phyloP scores from a whole-genome alignment of 1,284 basidiomycete genomes.

The Cystobasidium pallidum region DNA sequence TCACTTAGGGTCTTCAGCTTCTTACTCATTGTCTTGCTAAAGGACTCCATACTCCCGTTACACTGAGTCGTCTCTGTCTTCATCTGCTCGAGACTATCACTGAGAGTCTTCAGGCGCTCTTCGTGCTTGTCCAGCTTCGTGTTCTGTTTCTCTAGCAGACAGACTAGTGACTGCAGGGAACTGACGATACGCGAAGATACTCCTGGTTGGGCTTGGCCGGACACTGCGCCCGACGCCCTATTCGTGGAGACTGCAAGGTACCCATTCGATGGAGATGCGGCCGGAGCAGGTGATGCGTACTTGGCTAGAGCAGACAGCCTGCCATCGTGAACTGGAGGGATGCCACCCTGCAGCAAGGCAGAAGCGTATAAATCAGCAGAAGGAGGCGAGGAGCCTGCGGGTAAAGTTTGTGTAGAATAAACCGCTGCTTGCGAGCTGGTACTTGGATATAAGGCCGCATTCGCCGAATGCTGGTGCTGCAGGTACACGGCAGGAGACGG shows the following conservation, averaged over 20 bases:
- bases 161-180: slow-evolving; percentile 10
- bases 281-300: slow-evolving; percentile 5
- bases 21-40: slow-evolving; percentile 10
- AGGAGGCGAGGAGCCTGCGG: background rate
- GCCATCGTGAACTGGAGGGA: background rate
- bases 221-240: background rate
- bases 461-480: background rate
- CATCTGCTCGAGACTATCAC: background rate
- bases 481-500: background rate
- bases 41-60: background rate
- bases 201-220: background rate
- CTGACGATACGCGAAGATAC: slow-evolving; percentile 13
- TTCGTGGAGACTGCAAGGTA: background rate
- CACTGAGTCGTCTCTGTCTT: background rate
- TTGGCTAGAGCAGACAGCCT: background rate
- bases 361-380: background rate
- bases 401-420: background rate
- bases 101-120: slow-evolving; percentile 7
- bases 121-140: slow-evolving; percentile 16
- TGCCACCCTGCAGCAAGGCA: background rate
- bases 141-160: slow-evolving; percentile 18
- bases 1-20: slow-evolving; percentile 8
- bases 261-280: background rate
- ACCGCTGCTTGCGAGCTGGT: background rate
- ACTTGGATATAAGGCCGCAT: background rate